phyloP scores from a whole-genome alignment of 805 yeast genomes.

The Starmera dryadoides region DNA sequence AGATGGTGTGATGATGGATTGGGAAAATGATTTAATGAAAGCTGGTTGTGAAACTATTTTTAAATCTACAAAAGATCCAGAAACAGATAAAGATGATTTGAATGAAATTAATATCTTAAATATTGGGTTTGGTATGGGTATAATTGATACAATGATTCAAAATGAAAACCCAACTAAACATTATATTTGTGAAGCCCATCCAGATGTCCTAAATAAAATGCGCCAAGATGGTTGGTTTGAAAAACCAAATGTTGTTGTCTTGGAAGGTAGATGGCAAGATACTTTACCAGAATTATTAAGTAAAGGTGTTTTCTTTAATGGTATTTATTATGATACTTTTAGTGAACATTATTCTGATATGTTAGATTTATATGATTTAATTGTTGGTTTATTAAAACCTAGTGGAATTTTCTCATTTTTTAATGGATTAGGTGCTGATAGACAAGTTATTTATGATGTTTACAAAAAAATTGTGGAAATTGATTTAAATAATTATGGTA shows the following conservation, averaged over 20 bases:
- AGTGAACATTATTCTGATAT: conserved; percentile 88
- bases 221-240: conserved; percentile 77
- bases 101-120: conserved; percentile 53
- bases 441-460: conserved; percentile 72
- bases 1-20: conserved; percentile 97
- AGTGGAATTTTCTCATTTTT: conserved; percentile 84
- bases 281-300: conserved; percentile 58
- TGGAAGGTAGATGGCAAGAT: conserved; percentile 94
- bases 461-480: conserved; percentile 75
- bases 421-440: conserved; percentile 84
- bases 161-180: conserved; percentile 52
- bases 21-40: conserved; percentile 84
- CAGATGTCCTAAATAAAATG: conserved; percentile 73
- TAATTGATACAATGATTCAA: conserved; percentile 77
- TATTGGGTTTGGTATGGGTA: conserved; percentile 97
- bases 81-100: conserved; percentile 24
- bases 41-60: conserved; percentile 74
- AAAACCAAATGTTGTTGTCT: conserved; percentile 58
- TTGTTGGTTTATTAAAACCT: conserved; percentile 78
- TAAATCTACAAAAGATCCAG: conserved; percentile 28
- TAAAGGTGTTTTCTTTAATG: conserved; percentile 71
- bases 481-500: conserved; percentile 75
- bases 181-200: conserved; percentile 92
- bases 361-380: conserved; percentile 73
- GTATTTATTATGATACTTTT: conserved; percentile 90